Percentiles rank a stretch among this genome's conserved stretches.
Conservation (phyloP, 352 stramenopile genomes). For the Pythium brassicae region DNA sequence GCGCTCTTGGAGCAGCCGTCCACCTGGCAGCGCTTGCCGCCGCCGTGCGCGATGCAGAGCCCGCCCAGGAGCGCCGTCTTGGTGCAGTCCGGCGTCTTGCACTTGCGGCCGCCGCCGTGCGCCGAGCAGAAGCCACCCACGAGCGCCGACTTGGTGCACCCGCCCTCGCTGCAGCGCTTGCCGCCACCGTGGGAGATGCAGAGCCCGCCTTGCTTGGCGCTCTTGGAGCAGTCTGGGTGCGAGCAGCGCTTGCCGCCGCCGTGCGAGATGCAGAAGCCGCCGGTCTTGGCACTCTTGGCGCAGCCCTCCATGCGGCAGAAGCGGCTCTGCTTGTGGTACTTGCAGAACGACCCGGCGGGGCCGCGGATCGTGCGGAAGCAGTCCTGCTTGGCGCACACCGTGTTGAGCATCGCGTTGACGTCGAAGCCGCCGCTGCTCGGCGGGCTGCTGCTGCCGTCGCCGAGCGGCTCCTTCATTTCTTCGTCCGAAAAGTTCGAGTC, state of each 20-base stretch:
- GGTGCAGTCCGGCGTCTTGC: constrained; percentile 60
- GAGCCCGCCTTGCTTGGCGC: constrained; percentile 74
- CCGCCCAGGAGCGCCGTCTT: constrained; percentile 77
- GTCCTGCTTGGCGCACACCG: constrained; percentile 69
- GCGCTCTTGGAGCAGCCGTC: constrained; percentile 62
- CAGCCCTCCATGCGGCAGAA: constrained; percentile 70
- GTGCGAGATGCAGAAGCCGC: constrained; percentile 71
- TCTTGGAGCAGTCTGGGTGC: constrained; percentile 76
- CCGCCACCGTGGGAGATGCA: constrained; percentile 82
- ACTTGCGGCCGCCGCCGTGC: constrained; percentile 75
- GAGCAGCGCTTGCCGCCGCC: constrained; percentile 68
- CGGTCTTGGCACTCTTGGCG: constrained; percentile 76
- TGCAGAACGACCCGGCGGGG: constrained; percentile 66
- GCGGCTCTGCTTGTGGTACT: constrained; percentile 82
- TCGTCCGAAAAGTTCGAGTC: constrained; percentile 33
- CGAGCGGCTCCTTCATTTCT: constrained; percentile 29
- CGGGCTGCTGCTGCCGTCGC: constrained; percentile 19
- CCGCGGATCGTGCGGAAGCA: constrained; percentile 76
- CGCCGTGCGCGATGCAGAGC: constrained; percentile 77
- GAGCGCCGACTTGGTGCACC: constrained; percentile 78
- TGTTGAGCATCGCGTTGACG: constrained; percentile 71
- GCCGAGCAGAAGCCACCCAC: constrained; percentile 80
- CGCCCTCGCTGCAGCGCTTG: constrained; percentile 68
- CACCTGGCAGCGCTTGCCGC: constrained; percentile 75
- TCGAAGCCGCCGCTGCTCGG: constrained; percentile 29